Conservation (phyloP, 768 basidiomycete species). For the Chlorophyllum brunneum region DNA sequence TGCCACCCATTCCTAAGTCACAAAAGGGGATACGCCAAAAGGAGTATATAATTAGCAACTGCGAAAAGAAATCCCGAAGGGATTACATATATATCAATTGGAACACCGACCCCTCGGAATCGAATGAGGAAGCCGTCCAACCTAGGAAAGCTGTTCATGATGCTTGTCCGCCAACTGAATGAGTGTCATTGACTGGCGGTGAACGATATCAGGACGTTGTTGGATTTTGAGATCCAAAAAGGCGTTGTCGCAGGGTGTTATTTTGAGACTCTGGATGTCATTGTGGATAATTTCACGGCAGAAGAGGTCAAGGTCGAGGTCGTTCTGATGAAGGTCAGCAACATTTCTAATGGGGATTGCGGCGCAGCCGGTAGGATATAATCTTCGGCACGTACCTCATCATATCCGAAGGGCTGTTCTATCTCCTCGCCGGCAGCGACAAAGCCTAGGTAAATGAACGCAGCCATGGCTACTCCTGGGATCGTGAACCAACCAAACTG, state of each 20-base stretch:
- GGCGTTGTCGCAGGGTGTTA: conserved; percentile 47
- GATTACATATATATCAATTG: neutral
- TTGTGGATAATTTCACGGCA: conserved; percentile 51
- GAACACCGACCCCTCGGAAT: neutral
- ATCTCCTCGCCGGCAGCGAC: conserved; percentile 70
- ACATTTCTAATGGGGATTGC: neutral
- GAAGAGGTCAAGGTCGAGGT: conserved; percentile 65
- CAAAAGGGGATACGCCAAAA: too few species aligned
- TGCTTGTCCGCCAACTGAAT: neutral
- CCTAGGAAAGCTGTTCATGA: neutral
- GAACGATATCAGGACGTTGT: neutral
- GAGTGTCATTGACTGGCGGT: conserved; percentile 13
- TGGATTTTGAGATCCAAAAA: conserved; percentile 29
- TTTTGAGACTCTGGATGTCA: conserved; percentile 54
- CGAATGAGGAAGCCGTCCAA: neutral
- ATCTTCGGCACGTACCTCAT: conserved; percentile 38
- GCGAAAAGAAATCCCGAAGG: too few species aligned
- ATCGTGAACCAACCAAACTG: conserved; percentile 64
- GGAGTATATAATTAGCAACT: too few species aligned
- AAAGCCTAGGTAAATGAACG: conserved; percentile 76
- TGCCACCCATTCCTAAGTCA: too few species aligned
- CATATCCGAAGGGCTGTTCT: conserved; percentile 68
- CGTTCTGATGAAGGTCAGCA: conserved; percentile 37
- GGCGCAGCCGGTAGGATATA: neutral
- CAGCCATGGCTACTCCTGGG: conserved; percentile 59